Evolutionary conservation across 2,329 filamentous ascomycete species (phyloP), one percentile per base, ranked within the genome.

Genomic region (Microdochium bolleyi): DNA sequence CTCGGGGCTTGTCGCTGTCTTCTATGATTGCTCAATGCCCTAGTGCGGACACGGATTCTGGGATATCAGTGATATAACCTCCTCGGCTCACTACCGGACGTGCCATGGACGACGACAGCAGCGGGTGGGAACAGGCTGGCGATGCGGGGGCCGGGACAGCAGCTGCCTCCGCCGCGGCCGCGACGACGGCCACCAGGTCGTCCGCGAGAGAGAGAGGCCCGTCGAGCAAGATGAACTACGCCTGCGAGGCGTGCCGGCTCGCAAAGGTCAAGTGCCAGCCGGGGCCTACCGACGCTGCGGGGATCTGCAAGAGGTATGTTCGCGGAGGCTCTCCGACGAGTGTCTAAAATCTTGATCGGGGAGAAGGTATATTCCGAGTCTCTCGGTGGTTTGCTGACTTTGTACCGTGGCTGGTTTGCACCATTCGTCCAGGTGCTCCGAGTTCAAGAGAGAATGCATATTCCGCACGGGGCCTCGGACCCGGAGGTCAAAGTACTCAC

Each of bases 181-280:
- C 16, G 19, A 22, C 19, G 41, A 13, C 41, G 5, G 9, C 41
- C 9, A 46, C 19, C n/a, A 41, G 19, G 41, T 8, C 41, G 5
- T 38, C 34, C 7, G 34, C 27, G 27, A 30, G 34, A 38, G 34
- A 5, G 4, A 3, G 13, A 38, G 34, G 11, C 7, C 22, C 53
- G 24, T 50, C 49, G 50, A 55, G 64, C 21, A 68, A 70, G 52
- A 64, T 71, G 52, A 65, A 64, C 67, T 70, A 81, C 67, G 70
- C 78, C 21, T 82, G 78, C 53, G 78, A 82, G 62, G 74, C 76
- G 2, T 82, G 79, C 56, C 68, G 79, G 52, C 69, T 66, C 11
- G 75, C 77, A 53, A 82, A 81, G 66, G 69, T 79, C 22, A 78
- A 75, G 53, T 82, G 79, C 57, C 73, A 73, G 55, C 65, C 73